Base-by-base conservation (phyloP, 2,329 filamentous ascomycete species). In the Gnomoniopsis smithogilvyi region DNA sequence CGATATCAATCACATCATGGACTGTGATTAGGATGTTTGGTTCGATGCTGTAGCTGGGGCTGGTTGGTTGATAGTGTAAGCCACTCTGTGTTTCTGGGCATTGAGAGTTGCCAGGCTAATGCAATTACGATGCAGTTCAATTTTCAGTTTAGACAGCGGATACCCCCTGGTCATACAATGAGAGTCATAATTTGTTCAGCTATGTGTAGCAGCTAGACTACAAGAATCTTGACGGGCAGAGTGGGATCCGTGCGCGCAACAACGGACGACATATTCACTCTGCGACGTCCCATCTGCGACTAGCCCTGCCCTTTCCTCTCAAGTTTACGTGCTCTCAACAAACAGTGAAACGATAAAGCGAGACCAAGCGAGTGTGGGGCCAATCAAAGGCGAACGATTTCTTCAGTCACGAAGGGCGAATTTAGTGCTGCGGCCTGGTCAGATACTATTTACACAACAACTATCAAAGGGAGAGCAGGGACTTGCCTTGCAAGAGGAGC, bases 401-500 rank as follows among this genome's bases (percentile, higher is more conserved):
- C 15, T 47, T 4, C 19, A 33, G 47, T 24, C 24, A 19, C 24
- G 19, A 17, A 34, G 47, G 15, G 38, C 6, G 21, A 14, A 26
- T n/a, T 54, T 41, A 54, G 52, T 54, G 52, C 52, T 54, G 30
- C 22, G 30, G 11, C 2, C n/a, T 36, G 14, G 24, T 54, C 30
- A 47, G 43, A 15, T 17, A 3, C 2, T 11, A 24, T 1, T 26
- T 33, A 41, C 33, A 21, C n/a, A 22, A 12, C 21, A 33, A 36
- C 19, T 6, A 12, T 34, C 15, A 21, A 15, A 19, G n/a, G 21
- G 26, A 24, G 10, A 6, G 24, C 7, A 45, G 19, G 30, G 15
- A 57, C 49, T 54, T 34, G 58, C 61, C 58, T 60, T 60, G 59
- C 61, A 63, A 19, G 55, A 49, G 54, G 54, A 19, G 48, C 61